Conservation (phyloP, 192 early-diverging fungal species). For the Linnemannia exigua region DNA sequence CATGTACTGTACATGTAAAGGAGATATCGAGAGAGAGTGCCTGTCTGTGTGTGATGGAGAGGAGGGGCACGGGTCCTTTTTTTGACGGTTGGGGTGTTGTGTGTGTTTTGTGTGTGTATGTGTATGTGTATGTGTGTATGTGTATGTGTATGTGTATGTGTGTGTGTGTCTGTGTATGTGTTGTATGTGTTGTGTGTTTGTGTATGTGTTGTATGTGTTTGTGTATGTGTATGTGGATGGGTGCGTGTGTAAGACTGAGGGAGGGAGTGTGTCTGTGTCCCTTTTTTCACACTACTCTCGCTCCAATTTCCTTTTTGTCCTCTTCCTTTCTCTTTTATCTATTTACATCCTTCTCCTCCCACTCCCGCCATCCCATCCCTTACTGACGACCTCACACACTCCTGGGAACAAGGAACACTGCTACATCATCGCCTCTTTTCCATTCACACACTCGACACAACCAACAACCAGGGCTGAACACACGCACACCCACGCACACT, state of each 20-base stretch:
- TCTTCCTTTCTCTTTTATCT: background rate
- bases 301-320: background rate
- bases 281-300: too few relatives aligned
- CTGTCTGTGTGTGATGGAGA: background rate
- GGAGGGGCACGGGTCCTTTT: background rate
- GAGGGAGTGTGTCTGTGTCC: too few relatives aligned
- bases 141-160: too few relatives aligned
- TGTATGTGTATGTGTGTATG: too few relatives aligned
- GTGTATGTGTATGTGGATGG: too few relatives aligned
- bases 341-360: background rate
- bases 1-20: too few relatives aligned
- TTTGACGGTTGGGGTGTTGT: background rate
- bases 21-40: too few relatives aligned
- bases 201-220: background rate
- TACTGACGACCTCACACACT: background rate
- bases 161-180: too few relatives aligned
- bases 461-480: background rate
- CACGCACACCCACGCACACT: background rate
- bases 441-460: background rate
- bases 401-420: background rate
- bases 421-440: background rate
- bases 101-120: background rate
- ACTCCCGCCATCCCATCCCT: background rate
- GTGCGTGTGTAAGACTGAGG: background rate
- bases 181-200: too few relatives aligned